Conservation (phyloP, 768 basidiomycete genomes). For the Sporobolomyces pararoseus region DNA sequence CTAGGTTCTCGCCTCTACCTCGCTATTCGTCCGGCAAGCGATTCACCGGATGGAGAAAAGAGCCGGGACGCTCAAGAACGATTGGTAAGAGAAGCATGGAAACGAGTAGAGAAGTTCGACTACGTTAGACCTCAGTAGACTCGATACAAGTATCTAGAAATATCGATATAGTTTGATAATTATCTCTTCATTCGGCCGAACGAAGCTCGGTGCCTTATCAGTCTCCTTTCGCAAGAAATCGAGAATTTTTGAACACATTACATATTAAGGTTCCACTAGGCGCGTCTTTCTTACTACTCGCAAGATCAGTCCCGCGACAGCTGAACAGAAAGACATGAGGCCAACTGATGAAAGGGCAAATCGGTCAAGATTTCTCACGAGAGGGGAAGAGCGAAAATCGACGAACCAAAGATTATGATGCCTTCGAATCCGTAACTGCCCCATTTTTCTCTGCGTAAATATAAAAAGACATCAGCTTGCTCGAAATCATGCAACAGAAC, state of each 20-base stretch:
- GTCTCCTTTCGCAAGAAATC: too few relatives aligned
- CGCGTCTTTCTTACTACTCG: not conserved
- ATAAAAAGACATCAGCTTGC: not conserved
- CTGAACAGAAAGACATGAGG: not conserved
- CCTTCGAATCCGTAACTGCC: constrained; percentile 16
- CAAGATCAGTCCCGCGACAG: not conserved
- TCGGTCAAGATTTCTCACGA: not conserved
- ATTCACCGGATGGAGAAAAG: constrained; percentile 33
- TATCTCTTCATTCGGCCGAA: too few relatives aligned
- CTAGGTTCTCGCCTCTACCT: constrained; percentile 43
- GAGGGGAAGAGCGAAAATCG: not conserved
- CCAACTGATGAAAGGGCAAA: constrained; percentile 2
- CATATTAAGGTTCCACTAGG: too few relatives aligned
- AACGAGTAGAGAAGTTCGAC: constrained; percentile 33
- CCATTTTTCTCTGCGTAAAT: not conserved
- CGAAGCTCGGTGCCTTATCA: too few relatives aligned
- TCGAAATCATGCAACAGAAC: not conserved
- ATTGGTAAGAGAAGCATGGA: constrained; percentile 39
- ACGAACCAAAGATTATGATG: constrained; percentile 28
- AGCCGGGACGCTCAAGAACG: constrained; percentile 35
- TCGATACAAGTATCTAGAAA: not conserved
- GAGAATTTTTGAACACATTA: too few relatives aligned
- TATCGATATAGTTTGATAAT: not conserved
- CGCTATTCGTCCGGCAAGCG: constrained; percentile 39
- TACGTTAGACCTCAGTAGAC: constrained; percentile 41